Percentiles rank a stretch among this genome's conserved stretches.
Conservation (phyloP, 805 yeast genomes). For the Teunomyces stri region DNA sequence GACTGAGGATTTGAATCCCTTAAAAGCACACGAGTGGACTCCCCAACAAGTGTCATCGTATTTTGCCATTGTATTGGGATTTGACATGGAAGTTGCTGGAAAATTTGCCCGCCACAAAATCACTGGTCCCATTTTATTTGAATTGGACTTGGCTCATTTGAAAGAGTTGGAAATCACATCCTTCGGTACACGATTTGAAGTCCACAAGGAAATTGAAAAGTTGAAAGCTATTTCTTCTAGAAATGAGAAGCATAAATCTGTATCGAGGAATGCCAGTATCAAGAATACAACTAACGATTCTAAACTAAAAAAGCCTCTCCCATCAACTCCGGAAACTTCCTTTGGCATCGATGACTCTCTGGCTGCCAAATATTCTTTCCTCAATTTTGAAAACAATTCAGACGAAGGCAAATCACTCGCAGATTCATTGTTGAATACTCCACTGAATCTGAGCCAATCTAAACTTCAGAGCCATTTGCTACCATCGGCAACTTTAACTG, state of each 20-base stretch:
- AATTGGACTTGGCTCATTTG: constrained; percentile 78
- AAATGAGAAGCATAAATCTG: constrained; percentile 11
- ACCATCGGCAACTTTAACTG: constrained; percentile 8
- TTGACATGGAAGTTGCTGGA: constrained; percentile 70
- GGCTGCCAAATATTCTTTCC: neutral
- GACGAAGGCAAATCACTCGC: constrained; percentile 13
- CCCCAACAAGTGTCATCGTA: constrained; percentile 83
- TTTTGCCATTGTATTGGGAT: constrained; percentile 65
- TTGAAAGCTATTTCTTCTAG: constrained; percentile 34
- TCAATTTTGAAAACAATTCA: constrained; percentile 15
- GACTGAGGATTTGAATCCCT: constrained; percentile 40
- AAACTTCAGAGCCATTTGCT: constrained; percentile 5
- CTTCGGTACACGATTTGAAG: constrained; percentile 93
- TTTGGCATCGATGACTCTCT: neutral
- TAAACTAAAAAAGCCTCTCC: neutral
- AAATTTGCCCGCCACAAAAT: constrained; percentile 86
- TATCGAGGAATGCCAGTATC: constrained; percentile 10
- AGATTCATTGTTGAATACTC: constrained; percentile 5
- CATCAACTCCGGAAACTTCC: neutral
- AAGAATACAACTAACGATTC: neutral
- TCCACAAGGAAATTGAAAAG: constrained; percentile 83
- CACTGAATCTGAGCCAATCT: neutral
- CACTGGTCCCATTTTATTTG: constrained; percentile 80
- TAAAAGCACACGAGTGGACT: constrained; percentile 64
- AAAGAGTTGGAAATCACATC: constrained; percentile 90